A percentile compares a stretch with the other conserved stretches of the same genome.
Conservation (phyloP, 1,139 yeast genomes). For the Debaryomycetaceae sp. region DNA sequence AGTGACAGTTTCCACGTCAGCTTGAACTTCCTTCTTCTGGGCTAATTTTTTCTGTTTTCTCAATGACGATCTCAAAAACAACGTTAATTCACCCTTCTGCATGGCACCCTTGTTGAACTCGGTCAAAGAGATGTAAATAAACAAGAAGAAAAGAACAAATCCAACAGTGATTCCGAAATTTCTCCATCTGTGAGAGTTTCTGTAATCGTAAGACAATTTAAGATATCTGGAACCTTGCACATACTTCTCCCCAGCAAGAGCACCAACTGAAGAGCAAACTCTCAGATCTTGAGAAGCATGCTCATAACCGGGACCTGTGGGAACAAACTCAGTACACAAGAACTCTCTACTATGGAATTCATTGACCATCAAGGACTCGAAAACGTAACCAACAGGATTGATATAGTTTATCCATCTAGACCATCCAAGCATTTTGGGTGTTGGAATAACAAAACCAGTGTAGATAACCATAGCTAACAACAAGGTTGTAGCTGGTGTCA, state of each 20-base stretch:
- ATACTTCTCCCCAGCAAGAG: constrained; percentile 50
- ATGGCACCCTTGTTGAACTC: constrained; percentile 71
- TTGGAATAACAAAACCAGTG: constrained; percentile 59
- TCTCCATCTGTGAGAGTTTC: constrained; percentile 72
- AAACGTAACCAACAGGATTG: constrained; percentile 56
- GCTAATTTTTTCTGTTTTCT: constrained; percentile 21
- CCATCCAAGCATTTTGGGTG: constrained; percentile 61
- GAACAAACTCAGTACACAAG: constrained; percentile 44
- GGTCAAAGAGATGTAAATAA: constrained; percentile 53
- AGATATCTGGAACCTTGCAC: constrained; percentile 64
- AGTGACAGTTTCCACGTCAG: constrained; percentile 14
- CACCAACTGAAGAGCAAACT: constrained; percentile 65
- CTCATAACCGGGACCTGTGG: constrained; percentile 51
- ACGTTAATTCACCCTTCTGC: constrained; percentile 79
- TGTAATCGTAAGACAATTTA: constrained; percentile 42
- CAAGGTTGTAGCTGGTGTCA: constrained; percentile 58
- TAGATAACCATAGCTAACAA: constrained; percentile 52
- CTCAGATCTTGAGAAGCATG: constrained; percentile 25
- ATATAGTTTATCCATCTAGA: constrained; percentile 59
- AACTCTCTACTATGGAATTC: constrained; percentile 50
- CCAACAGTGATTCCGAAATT: constrained; percentile 70
- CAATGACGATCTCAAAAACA: constrained; percentile 47
- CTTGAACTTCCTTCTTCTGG: constrained; percentile 7
- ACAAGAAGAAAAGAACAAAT: constrained; percentile 53
- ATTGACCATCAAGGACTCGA: constrained; percentile 54